Conservation (phyloP, 306 rosid genomes). For the Coriaria nepalensis region DNA sequence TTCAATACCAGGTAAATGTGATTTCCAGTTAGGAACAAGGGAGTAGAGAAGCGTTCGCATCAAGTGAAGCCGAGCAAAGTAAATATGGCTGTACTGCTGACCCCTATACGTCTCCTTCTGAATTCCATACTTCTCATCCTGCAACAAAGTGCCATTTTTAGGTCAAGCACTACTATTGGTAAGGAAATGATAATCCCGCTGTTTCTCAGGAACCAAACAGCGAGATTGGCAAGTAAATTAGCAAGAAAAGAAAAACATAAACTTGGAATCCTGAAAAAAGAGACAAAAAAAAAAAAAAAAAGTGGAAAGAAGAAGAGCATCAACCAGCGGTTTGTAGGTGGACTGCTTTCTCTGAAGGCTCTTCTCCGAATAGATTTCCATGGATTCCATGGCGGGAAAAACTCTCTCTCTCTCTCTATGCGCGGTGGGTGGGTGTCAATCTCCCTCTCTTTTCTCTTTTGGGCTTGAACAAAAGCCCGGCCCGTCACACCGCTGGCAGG, state of each 20-base stretch:
- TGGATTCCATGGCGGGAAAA: constrained; percentile 50
- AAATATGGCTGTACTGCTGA: constrained; percentile 83
- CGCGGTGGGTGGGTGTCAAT: no score
- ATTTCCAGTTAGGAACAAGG: constrained; percentile 55
- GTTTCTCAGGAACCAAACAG: constrained; percentile 14
- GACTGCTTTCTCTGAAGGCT: constrained; percentile 36
- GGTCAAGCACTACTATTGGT: neutral
- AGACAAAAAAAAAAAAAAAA: neutral
- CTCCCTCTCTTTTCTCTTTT: neutral
- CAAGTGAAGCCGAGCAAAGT: constrained; percentile 74
- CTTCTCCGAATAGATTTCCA: constrained; percentile 50
- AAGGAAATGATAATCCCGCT: neutral
- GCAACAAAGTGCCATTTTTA: constrained; percentile 1
- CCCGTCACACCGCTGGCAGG: no score
- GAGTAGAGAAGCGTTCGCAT: constrained; percentile 71
- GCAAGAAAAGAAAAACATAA: neutral
- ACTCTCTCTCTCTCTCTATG: no score
- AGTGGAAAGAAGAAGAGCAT: constrained; percentile 2
- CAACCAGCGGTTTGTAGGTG: constrained; percentile 35
- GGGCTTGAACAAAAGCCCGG: no score
- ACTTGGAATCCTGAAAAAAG: neutral
- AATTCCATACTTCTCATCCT: constrained; percentile 59
- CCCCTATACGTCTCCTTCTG: constrained; percentile 58
- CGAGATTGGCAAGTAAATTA: neutral
- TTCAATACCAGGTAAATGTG: constrained; percentile 52